Conservation (phyloP, 371 early-diverging fungal genomes). For the Mortierella sp. region DNA sequence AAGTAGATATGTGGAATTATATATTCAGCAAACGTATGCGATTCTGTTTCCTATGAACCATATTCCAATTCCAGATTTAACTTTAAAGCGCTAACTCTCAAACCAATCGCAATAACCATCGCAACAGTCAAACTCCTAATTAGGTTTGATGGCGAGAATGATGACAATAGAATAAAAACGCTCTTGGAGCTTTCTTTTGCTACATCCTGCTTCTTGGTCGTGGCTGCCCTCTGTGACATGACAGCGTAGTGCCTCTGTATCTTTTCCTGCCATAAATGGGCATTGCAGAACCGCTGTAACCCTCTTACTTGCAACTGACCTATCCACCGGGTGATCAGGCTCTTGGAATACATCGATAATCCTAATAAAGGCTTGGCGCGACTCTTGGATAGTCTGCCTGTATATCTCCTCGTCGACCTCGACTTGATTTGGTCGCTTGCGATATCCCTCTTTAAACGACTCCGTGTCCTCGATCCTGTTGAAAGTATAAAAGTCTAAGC, state of each 20-base stretch:
- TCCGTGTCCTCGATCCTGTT: slow-evolving; percentile 63
- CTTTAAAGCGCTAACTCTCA: too few species aligned
- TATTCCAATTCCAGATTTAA: too few species aligned
- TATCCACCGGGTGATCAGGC: slow-evolving; percentile 47
- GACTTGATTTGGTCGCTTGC: slow-evolving; percentile 63
- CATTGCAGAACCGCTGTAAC: slow-evolving; percentile 19
- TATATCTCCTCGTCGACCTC: slow-evolving; percentile 48
- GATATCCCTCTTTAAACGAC: slow-evolving; percentile 70
- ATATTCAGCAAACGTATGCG: too few species aligned
- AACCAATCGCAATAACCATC: too few species aligned
- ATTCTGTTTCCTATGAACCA: too few species aligned
- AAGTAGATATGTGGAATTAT: too few species aligned
- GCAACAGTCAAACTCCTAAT: too few species aligned
- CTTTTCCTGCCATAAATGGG: not conserved
- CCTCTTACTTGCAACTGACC: slow-evolving; percentile 32
- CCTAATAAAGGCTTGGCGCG: slow-evolving; percentile 42
- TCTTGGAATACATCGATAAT: slow-evolving; percentile 54
- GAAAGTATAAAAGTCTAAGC: slow-evolving; percentile 67
- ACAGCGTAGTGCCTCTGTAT: not conserved
- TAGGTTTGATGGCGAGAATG: too few species aligned
- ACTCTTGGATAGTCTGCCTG: slow-evolving; percentile 41
- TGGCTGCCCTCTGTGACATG: too few species aligned
- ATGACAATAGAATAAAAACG: too few species aligned
- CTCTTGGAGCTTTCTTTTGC: too few species aligned
- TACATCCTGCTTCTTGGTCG: too few species aligned